These are phyloP conservation scores for Kondoa malvinella DNA, from an alignment of 768 basidiomycete species.

Conservation along the genomic window DNA sequence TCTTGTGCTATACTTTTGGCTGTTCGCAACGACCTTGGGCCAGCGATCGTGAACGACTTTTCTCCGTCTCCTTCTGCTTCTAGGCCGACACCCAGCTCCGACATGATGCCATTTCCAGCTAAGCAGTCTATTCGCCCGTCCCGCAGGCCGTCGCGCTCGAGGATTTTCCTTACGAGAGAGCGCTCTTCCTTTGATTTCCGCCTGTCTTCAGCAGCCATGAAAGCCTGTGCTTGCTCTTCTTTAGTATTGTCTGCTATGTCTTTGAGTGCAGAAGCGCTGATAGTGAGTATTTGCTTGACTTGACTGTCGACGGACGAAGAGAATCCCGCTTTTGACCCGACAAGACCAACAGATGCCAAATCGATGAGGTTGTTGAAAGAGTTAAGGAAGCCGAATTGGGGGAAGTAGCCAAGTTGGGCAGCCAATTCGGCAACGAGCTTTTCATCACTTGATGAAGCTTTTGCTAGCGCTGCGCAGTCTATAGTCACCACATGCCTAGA, in stretches of 20 bases:
- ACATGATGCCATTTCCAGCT: conserved; percentile 70
- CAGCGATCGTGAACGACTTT: background rate
- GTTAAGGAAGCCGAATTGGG: conserved; percentile 68
- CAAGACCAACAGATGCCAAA: conserved; percentile 79
- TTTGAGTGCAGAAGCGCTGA: conserved; percentile 55
- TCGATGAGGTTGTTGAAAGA: conserved; percentile 56
- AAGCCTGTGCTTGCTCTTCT: conserved; percentile 33
- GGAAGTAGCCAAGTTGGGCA: conserved; percentile 51
- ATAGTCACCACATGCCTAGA: conserved; percentile 55
- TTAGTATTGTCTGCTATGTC: conserved; percentile 37
- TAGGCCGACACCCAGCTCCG: conserved; percentile 67
- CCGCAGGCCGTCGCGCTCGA: conserved; percentile 16
- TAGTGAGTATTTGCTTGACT: conserved; percentile 59
- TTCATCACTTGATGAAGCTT: conserved; percentile 32
- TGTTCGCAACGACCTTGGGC: background rate
- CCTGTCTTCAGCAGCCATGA: conserved; percentile 35
- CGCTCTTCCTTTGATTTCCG: conserved; percentile 34
- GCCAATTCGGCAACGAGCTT: conserved; percentile 24
- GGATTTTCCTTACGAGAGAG: conserved; percentile 33
- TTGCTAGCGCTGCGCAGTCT: conserved; percentile 61
- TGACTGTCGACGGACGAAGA: conserved; percentile 63
- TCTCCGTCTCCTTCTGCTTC: conserved; percentile 37
- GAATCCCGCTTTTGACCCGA: conserved; percentile 88
- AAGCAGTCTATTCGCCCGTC: conserved; percentile 72
- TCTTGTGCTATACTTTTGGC: conserved; percentile 6